Evolutionary conservation across 78 protist genomes (phyloP).

Genomic region (Dictyostelium purpureum): DNA sequence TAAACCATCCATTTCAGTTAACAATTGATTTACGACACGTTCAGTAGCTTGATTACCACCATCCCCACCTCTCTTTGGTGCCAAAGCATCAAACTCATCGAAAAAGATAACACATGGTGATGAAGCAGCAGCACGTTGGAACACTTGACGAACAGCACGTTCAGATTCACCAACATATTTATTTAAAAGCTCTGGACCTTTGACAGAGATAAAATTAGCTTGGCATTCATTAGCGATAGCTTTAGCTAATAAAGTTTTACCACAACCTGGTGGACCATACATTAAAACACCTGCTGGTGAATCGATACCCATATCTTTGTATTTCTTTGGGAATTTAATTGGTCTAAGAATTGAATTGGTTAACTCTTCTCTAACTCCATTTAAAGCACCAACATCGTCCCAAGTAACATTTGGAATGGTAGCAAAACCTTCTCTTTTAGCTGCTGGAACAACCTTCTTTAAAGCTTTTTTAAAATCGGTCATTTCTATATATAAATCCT

Average conservation of each 20-base stretch:
- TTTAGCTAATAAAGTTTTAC: constrained; percentile 99
- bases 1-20: constrained; percentile 99
- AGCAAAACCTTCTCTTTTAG: constrained; percentile 97
- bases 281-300: constrained; percentile 82
- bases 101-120: constrained; percentile 99
- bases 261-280: constrained; percentile 99
- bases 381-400: constrained; percentile 97
- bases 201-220: constrained; percentile 97
- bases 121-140: constrained; percentile 91
- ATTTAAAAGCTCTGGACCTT: constrained; percentile 99
- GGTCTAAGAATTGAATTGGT: constrained; percentile 84
- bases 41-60: constrained; percentile 94
- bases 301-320: constrained; percentile 57
- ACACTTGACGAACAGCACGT: constrained; percentile 97
- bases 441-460: constrained; percentile 94
- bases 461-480: constrained; percentile 91
- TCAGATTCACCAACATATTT: constrained; percentile 99
- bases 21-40: constrained; percentile 97
- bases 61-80: constrained; percentile 90
- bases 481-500: constrained; percentile 78
- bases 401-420: constrained; percentile 97
- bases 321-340: constrained; percentile 66
- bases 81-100: constrained; percentile 99
- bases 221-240: constrained; percentile 94
- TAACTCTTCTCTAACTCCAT: constrained; percentile 89